Evolutionary conservation across 805 yeast genomes (phyloP).

Genomic region (Lachancea nothofagi): DNA sequence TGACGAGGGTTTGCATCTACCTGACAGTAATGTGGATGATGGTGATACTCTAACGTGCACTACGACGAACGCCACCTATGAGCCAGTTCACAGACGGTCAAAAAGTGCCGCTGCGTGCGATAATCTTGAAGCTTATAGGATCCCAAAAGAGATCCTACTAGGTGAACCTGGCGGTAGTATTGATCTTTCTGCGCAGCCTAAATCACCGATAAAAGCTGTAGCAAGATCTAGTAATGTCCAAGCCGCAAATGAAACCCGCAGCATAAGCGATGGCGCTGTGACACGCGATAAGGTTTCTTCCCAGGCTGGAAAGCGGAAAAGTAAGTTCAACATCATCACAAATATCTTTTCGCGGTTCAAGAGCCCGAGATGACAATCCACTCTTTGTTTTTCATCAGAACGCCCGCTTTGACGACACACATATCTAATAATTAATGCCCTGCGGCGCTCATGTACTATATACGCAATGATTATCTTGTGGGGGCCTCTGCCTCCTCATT

Average conservation of each 20-base stretch:
- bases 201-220: neutral
- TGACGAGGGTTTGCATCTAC: too few species aligned
- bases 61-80: neutral
- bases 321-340: conserved; percentile 4
- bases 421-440: conserved; percentile 7
- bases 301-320: conserved; percentile 2
- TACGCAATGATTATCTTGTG: neutral
- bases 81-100: conserved; percentile 2
- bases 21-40: neutral
- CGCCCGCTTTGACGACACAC: conserved; percentile 1
- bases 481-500: too few species aligned
- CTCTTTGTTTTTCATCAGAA: neutral
- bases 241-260: conserved; percentile 10
- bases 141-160: conserved; percentile 22
- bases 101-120: conserved; percentile 7
- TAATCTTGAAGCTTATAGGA: neutral
- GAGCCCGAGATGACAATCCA: neutral
- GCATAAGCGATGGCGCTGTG: conserved; percentile 25
- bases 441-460: conserved; percentile 2
- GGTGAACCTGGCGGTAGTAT: conserved; percentile 34
- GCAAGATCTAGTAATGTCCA: neutral
- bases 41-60: conserved; percentile 5
- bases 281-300: conserved; percentile 13
- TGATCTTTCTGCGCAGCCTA: conserved; percentile 18
- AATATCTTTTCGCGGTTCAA: conserved; percentile 5